Percentiles rank a stretch among this genome's conserved stretches.
Evolutionary conservation across 768 basidiomycete species (phyloP).

Genomic region (Mycena floridula): DNA sequence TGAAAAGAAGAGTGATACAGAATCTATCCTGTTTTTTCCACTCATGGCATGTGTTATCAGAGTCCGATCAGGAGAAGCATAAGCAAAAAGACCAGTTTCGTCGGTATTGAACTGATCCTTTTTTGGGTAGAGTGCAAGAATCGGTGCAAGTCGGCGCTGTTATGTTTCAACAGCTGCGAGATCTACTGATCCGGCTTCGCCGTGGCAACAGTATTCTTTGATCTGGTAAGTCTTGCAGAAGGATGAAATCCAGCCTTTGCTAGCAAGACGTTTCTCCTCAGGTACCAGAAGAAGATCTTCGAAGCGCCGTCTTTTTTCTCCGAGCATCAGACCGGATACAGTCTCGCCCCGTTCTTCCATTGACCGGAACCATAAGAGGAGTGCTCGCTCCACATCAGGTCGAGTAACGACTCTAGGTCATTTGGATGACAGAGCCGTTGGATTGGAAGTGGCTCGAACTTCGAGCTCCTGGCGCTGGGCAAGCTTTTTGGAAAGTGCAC

Average conservation of each 20-base stretch:
- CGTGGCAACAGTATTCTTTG: too few relatives aligned
- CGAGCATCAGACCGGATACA: not conserved
- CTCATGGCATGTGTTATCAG: constrained; percentile 21
- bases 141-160: constrained; percentile 13
- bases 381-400: not conserved
- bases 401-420: not conserved
- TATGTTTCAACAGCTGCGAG: constrained; percentile 18
- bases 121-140: constrained; percentile 21
- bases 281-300: not conserved
- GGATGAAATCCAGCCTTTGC: not conserved
- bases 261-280: not conserved
- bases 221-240: too few relatives aligned
- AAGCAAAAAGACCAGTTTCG: constrained; percentile 28
- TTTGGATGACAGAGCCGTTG: not conserved
- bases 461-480: too few relatives aligned
- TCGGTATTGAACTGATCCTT: constrained; percentile 31
- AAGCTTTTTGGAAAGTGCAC: too few relatives aligned
- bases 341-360: constrained; percentile 16
- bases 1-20: constrained; percentile 25
- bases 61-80: constrained; percentile 11
- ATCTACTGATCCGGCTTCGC: constrained; percentile 22
- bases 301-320: not conserved
- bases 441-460: too few relatives aligned
- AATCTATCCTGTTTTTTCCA: constrained; percentile 27
- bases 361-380: constrained; percentile 24